A percentile compares a stretch with the other conserved stretches of the same genome.
These are phyloP conservation scores for Scleroderma bovista DNA, from an alignment of 768 basidiomycete genomes.

Conservation along the genomic window DNA sequence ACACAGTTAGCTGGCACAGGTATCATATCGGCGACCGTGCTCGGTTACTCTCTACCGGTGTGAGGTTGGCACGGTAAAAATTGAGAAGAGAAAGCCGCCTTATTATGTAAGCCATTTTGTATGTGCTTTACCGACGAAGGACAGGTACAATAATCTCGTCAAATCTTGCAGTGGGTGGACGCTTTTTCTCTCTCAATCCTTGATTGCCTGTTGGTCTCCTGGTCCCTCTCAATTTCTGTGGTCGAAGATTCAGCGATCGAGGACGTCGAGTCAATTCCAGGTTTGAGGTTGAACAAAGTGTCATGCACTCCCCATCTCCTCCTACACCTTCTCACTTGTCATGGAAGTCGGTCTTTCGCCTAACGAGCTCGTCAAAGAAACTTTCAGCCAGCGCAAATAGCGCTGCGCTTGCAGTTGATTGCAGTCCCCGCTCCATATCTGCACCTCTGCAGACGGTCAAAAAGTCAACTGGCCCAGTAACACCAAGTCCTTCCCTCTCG, in stretches of 20 bases:
- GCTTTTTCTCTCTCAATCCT: not conserved
- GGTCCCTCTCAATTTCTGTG: not conserved
- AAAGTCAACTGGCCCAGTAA: conserved; percentile 27
- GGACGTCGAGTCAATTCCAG: not conserved
- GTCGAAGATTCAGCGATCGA: not conserved
- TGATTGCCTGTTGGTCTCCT: not conserved
- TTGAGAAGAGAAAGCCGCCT: conserved; percentile 21
- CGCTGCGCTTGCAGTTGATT: conserved; percentile 49
- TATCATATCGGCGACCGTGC: too few relatives aligned
- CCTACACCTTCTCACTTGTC: conserved; percentile 24
- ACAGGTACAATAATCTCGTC: not conserved
- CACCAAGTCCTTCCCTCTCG: conserved; percentile 45
- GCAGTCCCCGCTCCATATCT: conserved; percentile 25
- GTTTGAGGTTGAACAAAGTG: not conserved
- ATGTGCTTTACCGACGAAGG: not conserved
- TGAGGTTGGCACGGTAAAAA: not conserved
- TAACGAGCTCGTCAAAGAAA: conserved; percentile 65
- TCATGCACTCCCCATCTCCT: conserved; percentile 22
- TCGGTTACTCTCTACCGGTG: not conserved
- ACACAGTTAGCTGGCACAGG: too few relatives aligned
- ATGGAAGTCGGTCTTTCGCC: conserved; percentile 76
- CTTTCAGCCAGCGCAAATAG: conserved; percentile 29
- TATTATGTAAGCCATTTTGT: conserved; percentile 19
- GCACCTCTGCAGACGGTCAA: conserved; percentile 22
- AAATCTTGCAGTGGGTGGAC: not conserved